Conservation (phyloP, 495 filamentous ascomycete species). For the Letharia columbiana region DNA sequence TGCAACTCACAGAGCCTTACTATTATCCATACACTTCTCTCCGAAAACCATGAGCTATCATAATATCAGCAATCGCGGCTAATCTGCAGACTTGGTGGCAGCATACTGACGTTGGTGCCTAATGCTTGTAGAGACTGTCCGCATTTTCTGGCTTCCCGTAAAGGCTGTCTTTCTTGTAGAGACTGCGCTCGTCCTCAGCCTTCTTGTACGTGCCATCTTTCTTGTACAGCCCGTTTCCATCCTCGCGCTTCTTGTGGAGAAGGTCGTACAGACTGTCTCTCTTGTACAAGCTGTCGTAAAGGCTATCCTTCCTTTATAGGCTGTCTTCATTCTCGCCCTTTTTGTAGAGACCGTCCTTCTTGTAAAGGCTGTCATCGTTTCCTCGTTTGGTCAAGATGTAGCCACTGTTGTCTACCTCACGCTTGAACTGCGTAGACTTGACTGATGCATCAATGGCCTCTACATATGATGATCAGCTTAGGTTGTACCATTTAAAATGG, state of each 20-base stretch:
- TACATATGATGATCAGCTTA: neutral
- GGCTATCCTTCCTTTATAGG: too few species aligned
- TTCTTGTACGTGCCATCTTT: too few species aligned
- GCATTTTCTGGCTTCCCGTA: too few species aligned
- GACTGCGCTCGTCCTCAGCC: too few species aligned
- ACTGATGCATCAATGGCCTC: neutral
- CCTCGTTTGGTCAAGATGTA: neutral
- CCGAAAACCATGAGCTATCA: neutral
- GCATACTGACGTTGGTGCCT: neutral
- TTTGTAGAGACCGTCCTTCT: too few species aligned
- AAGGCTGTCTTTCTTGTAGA: neutral
- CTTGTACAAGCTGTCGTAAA: neutral
- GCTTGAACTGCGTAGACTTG: neutral
- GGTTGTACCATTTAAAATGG: neutral
- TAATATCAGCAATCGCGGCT: neutral
- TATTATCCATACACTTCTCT: too few species aligned
- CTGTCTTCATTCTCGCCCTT: too few species aligned
- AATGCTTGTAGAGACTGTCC: neutral
- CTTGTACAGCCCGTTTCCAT: too few species aligned
- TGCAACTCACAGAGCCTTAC: too few species aligned
- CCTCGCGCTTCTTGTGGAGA: too few species aligned
- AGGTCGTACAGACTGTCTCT: too few species aligned
- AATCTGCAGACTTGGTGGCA: neutral
- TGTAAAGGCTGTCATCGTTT: too few species aligned
- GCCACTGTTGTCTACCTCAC: neutral